Base-by-base conservation (phyloP, 2,329 filamentous ascomycete species). In the Fusarium agapanthi region DNA sequence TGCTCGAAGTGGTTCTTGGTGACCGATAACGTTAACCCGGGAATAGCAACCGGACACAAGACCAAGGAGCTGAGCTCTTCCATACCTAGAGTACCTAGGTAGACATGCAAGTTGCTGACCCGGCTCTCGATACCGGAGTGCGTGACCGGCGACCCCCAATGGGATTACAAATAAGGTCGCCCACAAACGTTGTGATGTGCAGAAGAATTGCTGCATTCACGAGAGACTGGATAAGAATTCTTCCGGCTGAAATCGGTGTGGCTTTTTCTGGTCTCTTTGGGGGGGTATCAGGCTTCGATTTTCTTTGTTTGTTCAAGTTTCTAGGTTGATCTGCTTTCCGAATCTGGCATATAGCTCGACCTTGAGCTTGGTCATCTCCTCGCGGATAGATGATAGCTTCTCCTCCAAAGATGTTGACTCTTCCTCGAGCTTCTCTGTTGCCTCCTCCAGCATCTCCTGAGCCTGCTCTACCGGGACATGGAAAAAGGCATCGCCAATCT, bases 401-500 rank as follows among this genome's bases (percentile, higher is more conserved):
- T 94, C 93, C 82, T 98, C 95, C 61, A 98, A 84, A 67, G 84
- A 86, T 26, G 88, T 86, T 22, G 97, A 92, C 61, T 97, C 93
- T 72, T 90, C 86, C 74, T 97, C 94, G 71, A 97, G 90, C 77
- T 88, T 89, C 69, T 91, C 87, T 11, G 91, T 91, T 11, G 93
- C 92, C 16, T 88, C 83, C 24, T 90, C 86, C 10, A 99, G 90
- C 83, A 98, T 89, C 75, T 95, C 91, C 80, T 98, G 94, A 6
- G 96, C 96, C 80, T 97, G 92, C 54, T 91, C 84, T 22, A 98
- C 88, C 14, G 93, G 91, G 58, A 99, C 84, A 66, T 94, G 93
- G 82, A 98, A 93, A 85, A 98, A 99, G 11, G 95, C 93, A 82
- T 98, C 96, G 74, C 96, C 96, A 65, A 99, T 94, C 84, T 97